Evolutionary conservation across 305 asterid species (phyloP).

Genomic region (Withania somnifera): DNA sequence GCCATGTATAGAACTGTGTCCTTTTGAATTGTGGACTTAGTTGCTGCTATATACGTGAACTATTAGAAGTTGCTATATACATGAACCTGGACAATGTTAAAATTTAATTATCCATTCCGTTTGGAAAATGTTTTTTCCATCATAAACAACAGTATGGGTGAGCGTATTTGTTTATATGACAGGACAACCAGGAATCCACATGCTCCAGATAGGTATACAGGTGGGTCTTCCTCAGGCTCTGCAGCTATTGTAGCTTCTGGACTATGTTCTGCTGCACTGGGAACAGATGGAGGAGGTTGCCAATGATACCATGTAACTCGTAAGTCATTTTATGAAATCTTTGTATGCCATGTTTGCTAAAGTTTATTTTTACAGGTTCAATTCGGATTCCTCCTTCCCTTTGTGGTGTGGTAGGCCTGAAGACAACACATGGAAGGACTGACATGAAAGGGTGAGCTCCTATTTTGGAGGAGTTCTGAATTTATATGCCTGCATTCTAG

Average conservation of each 20-base stretch:
- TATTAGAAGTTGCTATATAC: too few species aligned
- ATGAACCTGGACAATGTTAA: background rate
- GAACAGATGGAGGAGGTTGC: slow-evolving; percentile 98
- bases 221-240: slow-evolving; percentile 94
- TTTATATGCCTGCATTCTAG: background rate
- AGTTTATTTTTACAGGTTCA: slow-evolving; percentile 49
- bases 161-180: slow-evolving; percentile 16
- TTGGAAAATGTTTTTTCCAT: background rate
- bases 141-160: background rate
- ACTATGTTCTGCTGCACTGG: slow-evolving; percentile 84
- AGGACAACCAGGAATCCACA: slow-evolving; percentile 91
- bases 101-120: background rate
- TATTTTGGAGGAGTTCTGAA: background rate
- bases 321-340: slow-evolving; percentile 2
- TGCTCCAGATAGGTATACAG: slow-evolving; percentile 85
- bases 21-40: too few species aligned
- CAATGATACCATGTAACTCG: slow-evolving; percentile 13
- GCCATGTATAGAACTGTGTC: background rate
- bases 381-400: slow-evolving; percentile 85
- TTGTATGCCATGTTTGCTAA: background rate
- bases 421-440: slow-evolving; percentile 80
- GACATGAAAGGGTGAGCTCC: slow-evolving; percentile 60
- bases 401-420: slow-evolving; percentile 90
- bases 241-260: slow-evolving; percentile 96
- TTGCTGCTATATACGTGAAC: background rate